Evolutionary conservation across 179 eudicot genomes (phyloP), one percentile per base, ranked within the genome.

Genomic region (Corrigiola litoralis): DNA sequence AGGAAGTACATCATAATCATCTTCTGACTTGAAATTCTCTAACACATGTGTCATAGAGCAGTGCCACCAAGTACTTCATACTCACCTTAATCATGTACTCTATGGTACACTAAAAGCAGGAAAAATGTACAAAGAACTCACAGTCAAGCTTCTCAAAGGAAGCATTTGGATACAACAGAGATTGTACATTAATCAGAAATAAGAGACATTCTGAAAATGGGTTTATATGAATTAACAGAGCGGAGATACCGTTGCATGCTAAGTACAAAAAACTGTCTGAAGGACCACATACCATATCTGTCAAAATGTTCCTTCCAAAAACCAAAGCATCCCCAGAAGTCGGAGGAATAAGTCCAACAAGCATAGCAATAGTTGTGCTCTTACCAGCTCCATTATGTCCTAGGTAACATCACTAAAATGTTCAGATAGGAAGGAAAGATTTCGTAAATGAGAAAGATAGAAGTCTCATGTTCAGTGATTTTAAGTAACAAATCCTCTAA

Each of bases 301-400:
- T 84, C 76, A 84, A 77, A 65, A 95, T 92, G 66, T 80, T 92
- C 79, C 72, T 92, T 48, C 97, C 97, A 54, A 87, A 81, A 53
- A 95, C 75, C 80, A 95, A 81, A 66, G 99, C 99, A 87, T 95
- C 97, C 45, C 99, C 99, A 58, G 92, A 84, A 34, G 95, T 82
- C 24, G 97, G 99, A 62, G 80, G 74, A 72, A 87, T 78, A 79
- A 95, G 99, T 67, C 99, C 99, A 73, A 89, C 99, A 70, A 95
- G 95, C 99, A 92, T 92, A 55, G 99, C 88, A 63, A 95, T 95
- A 63, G 99, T 92, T 42, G 96, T 95, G 85, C 99, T 95, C 80
- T 95, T 95, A 66, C 99, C 99, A 75, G 99, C 99, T 70, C 99
- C 99, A 87, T 95, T 95, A 75, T 95, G 97, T 57, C 99, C 99